These are phyloP conservation scores for Cordyceps tenuipes DNA, from an alignment of 2,329 filamentous ascomycete species.

Conservation along the genomic window DNA sequence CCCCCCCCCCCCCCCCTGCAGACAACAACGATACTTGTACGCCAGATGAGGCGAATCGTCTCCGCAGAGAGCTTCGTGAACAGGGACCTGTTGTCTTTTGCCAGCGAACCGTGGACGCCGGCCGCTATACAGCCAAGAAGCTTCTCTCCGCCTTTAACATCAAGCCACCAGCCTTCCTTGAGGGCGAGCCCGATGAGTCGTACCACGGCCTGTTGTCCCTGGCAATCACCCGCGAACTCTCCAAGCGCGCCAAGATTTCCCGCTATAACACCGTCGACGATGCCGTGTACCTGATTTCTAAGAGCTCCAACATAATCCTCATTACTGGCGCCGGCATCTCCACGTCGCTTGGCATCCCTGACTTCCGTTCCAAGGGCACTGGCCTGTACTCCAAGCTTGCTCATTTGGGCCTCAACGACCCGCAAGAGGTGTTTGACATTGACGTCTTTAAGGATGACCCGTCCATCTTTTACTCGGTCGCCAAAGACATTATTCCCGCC, in stretches of 20 bases:
- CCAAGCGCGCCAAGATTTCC: conserved; percentile 69
- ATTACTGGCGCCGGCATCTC: conserved; percentile 95
- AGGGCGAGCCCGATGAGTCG: conserved; percentile 56
- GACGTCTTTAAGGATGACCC: conserved; percentile 79
- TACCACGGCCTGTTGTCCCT: conserved; percentile 69
- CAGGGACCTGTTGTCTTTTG: conserved; percentile 75
- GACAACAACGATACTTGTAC: conserved; percentile 48
- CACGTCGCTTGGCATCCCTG: conserved; percentile 91
- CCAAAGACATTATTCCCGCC: conserved; percentile 79
- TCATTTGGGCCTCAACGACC: conserved; percentile 69
- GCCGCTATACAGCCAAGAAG: conserved; percentile 68
- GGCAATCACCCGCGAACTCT: conserved; percentile 71
- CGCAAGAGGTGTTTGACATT: conserved; percentile 94
- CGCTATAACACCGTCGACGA: conserved; percentile 83
- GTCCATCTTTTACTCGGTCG: conserved; percentile 81
- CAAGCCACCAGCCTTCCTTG: conserved; percentile 62
- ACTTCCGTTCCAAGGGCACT: conserved; percentile 89
- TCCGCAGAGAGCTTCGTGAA: conserved; percentile 62
- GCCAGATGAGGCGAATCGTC: conserved; percentile 58
- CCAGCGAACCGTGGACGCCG: conserved; percentile 59
- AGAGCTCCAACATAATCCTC: conserved; percentile 77
- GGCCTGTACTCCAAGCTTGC: conserved; percentile 83
- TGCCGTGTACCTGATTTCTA: conserved; percentile 67
- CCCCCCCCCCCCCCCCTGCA: conserved; percentile 15
- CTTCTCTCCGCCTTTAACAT: conserved; percentile 82